Conservation (phyloP, 1,139 yeast genomes). For the Spencermartinsiella ligniputridi region DNA sequence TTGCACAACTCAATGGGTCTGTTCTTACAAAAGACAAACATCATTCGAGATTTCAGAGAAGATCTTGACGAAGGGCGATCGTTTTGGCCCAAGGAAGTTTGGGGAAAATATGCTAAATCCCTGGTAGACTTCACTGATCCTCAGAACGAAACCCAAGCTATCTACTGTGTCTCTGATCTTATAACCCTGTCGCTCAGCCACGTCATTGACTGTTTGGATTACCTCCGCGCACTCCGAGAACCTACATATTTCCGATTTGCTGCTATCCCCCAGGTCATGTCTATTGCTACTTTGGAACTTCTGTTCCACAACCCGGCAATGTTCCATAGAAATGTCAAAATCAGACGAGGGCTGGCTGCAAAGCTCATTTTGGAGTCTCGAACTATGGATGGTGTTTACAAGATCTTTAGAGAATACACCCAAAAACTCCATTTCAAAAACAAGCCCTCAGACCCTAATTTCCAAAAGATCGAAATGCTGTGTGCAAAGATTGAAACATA, state of each 20-base stretch:
- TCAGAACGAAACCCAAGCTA: constrained; percentile 43
- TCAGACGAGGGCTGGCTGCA: constrained; percentile 90
- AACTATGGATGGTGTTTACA: constrained; percentile 70
- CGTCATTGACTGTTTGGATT: constrained; percentile 70
- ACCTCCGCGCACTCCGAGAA: constrained; percentile 72
- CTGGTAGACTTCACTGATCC: constrained; percentile 51
- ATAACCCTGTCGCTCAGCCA: constrained; percentile 77
- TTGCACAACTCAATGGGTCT: constrained; percentile 88
- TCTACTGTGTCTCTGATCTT: constrained; percentile 75
- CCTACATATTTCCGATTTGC: constrained; percentile 85
- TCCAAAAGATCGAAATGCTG: constrained; percentile 72
- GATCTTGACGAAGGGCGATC: constrained; percentile 89
- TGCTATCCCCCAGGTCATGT: constrained; percentile 98
- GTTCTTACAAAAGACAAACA: constrained; percentile 90
- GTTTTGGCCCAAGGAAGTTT: constrained; percentile 93
- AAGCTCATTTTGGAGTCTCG: constrained; percentile 68
- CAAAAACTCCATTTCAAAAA: constrained; percentile 76
- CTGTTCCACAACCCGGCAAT: constrained; percentile 79
- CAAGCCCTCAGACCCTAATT: constrained; percentile 80
- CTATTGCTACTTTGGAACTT: constrained; percentile 85
- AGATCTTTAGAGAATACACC: constrained; percentile 67
- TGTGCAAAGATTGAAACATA: constrained; percentile 87
- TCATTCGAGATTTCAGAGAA: constrained; percentile 91
- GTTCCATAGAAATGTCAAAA: constrained; percentile 70
- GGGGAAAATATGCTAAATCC: constrained; percentile 65